These are phyloP conservation scores for Venturia carpophila DNA, from an alignment of 2,329 filamentous ascomycete genomes.

Conservation along the genomic window DNA sequence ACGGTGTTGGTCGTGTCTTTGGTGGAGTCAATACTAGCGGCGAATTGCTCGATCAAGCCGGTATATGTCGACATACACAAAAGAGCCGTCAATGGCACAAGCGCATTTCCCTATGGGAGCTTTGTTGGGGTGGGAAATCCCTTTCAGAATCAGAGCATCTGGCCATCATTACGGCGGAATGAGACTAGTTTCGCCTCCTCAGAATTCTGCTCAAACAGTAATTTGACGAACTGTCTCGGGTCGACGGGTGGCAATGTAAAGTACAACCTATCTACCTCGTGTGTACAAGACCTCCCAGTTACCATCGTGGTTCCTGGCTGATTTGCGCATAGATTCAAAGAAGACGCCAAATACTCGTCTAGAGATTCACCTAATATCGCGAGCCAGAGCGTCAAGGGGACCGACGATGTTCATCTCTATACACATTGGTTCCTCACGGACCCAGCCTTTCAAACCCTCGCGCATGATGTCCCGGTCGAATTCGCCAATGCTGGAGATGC, in stretches of 20 bases:
- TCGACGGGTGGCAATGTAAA: conserved; percentile 32
- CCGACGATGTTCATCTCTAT: conserved; percentile 32
- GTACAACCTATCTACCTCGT: conserved; percentile 28
- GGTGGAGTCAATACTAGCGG: conserved; percentile 27
- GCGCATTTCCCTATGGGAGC: conserved; percentile 37
- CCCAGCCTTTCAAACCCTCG: conserved; percentile 30
- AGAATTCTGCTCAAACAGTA: conserved; percentile 31
- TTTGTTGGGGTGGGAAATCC: conserved; percentile 38
- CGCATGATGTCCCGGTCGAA: conserved; percentile 30
- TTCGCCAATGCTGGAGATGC: conserved; percentile 29
- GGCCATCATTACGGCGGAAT: conserved; percentile 37
- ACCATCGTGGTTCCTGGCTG: not conserved
- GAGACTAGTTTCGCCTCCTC: conserved; percentile 34
- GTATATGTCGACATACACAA: conserved; percentile 40
- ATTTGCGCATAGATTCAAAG: conserved; percentile 14
- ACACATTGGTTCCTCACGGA: conserved; percentile 36
- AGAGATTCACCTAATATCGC: conserved; percentile 19
- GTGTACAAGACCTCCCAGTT: conserved; percentile 12
- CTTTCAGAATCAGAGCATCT: conserved; percentile 39
- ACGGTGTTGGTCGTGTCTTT: conserved; percentile 30
- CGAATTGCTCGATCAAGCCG: conserved; percentile 33
- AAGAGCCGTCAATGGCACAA: conserved; percentile 34
- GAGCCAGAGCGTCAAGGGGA: conserved; percentile 26
- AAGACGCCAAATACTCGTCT: conserved; percentile 4
- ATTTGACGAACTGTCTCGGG: conserved; percentile 28